phyloP scores from a whole-genome alignment of 225 moss, liverwort and hornwort genomes.

The Bryoerythrophyllum caledonicum region DNA sequence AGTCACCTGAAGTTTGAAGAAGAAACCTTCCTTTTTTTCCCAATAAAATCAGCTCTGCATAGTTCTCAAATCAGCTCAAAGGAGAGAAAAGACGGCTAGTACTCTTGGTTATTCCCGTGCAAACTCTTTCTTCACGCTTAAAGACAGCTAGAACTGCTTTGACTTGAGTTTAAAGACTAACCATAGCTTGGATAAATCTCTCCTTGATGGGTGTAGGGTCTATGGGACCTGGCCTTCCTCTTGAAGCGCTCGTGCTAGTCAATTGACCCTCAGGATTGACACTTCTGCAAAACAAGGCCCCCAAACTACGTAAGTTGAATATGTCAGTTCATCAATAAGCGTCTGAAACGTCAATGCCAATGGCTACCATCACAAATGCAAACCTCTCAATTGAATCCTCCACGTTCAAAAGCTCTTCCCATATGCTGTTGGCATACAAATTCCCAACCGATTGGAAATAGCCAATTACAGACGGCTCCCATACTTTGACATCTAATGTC shows the following conservation, averaged over 20 bases:
- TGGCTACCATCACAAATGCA: conserved; percentile 22
- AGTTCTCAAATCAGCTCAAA: no score
- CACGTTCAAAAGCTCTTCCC: conserved; percentile 75
- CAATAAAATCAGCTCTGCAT: no score
- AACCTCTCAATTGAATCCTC: conserved; percentile 48
- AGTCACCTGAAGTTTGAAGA: no score
- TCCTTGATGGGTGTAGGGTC: conserved; percentile 85
- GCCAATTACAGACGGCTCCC: conserved; percentile 94
- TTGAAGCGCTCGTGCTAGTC: conserved; percentile 33
- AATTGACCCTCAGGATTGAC: conserved; percentile 40
- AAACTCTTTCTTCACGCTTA: no score
- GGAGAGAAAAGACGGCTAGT: no score
- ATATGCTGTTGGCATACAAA: conserved; percentile 82
- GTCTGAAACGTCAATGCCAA: conserved; percentile 5
- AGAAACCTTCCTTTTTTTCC: no score
- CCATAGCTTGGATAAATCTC: conserved; percentile 85
- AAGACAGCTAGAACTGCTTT: no score
- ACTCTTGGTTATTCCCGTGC: no score
- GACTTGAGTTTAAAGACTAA: background rate
- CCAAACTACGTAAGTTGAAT: background rate
- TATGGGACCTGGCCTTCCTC: conserved; percentile 69
- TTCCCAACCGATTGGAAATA: conserved; percentile 93
- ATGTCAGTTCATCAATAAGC: conserved; percentile 7
- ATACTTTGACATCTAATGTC: conserved; percentile 97
- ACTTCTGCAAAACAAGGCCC: conserved; percentile 37